Evolutionary conservation across 2,329 filamentous ascomycete genomes (phyloP).

Genomic region (Tolypocladium amazonense): DNA sequence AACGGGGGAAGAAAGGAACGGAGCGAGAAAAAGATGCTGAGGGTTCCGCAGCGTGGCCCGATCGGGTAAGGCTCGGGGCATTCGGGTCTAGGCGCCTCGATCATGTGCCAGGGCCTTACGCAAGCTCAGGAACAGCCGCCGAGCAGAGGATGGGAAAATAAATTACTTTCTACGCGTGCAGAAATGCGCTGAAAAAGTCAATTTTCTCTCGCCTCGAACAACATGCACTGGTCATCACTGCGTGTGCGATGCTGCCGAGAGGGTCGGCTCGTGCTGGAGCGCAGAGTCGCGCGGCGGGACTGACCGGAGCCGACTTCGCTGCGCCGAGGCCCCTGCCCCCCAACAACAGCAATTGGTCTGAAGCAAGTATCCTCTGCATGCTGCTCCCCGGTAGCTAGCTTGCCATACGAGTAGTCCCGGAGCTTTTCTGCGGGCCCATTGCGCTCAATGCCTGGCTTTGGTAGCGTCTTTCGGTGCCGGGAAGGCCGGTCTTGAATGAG

Average conservation of each 20-base stretch:
- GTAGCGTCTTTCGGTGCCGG: not conserved
- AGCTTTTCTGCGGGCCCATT: not conserved
- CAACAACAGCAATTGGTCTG: not conserved
- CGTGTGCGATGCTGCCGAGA: not conserved
- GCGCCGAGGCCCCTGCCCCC: not conserved
- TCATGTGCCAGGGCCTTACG: not conserved
- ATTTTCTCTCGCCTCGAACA: too few species aligned
- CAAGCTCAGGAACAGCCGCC: not conserved
- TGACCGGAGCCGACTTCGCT: not conserved
- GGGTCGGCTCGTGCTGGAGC: not conserved
- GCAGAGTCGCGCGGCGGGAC: not conserved
- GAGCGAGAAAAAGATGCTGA: slow-evolving; percentile 10
- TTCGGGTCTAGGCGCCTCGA: slow-evolving; percentile 2
- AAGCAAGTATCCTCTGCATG: not conserved
- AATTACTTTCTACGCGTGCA: too few species aligned
- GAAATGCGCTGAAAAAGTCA: too few species aligned
- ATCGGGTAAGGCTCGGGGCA: slow-evolving; percentile 13
- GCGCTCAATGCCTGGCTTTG: not conserved
- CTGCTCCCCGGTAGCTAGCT: not conserved
- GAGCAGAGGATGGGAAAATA: not conserved
- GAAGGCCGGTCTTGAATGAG: too few species aligned
- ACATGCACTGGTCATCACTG: not conserved
- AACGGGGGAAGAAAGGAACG: slow-evolving; percentile 7
- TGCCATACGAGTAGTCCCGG: not conserved
- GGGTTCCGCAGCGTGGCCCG: not conserved